These are phyloP conservation scores for Pyrus betulifolia DNA, from an alignment of 306 rosid species.

Conservation along the genomic window DNA sequence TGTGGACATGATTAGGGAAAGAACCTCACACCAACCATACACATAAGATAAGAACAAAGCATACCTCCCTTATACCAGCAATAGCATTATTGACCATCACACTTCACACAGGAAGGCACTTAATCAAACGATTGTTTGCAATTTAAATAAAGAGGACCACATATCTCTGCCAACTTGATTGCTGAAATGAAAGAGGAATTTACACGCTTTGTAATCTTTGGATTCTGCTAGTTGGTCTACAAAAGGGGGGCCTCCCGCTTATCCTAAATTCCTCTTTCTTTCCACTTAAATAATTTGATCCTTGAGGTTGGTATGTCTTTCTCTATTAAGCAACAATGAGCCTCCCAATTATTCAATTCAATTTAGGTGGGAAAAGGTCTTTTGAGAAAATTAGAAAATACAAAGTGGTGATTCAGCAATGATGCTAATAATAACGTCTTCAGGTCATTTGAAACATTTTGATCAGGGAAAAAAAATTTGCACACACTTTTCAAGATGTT, in stretches of 20 bases:
- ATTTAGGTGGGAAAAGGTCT: slow-evolving; percentile 23
- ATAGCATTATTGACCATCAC: slow-evolving; percentile 5
- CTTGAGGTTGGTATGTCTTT: slow-evolving; percentile 25
- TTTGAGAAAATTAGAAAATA: not conserved
- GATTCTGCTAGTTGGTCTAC: slow-evolving; percentile 14
- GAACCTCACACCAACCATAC: slow-evolving; percentile 10
- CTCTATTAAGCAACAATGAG: not conserved
- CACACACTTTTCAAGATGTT: not conserved
- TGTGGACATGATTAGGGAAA: not conserved
- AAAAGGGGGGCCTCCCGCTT: slow-evolving; percentile 10
- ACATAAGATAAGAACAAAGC: not conserved
- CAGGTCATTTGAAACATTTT: slow-evolving; percentile 13
- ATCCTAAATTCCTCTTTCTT: not conserved
- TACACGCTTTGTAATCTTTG: slow-evolving; percentile 7
- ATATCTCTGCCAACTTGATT: slow-evolving; percentile 14
- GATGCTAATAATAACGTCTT: slow-evolving; percentile 38
- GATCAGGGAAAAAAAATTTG: not conserved
- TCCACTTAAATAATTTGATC: slow-evolving; percentile 36
- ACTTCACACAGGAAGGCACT: not conserved
- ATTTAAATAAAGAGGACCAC: slow-evolving; percentile 3
- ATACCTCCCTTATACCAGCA: slow-evolving; percentile 10
- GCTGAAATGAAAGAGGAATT: not conserved
- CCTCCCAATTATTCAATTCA: slow-evolving; percentile 15
- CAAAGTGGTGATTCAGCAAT: slow-evolving; percentile 40
- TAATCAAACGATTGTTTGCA: slow-evolving; percentile 11